phyloP scores from a whole-genome alignment of 257 asterid genomes.

The Solanum chilense region DNA sequence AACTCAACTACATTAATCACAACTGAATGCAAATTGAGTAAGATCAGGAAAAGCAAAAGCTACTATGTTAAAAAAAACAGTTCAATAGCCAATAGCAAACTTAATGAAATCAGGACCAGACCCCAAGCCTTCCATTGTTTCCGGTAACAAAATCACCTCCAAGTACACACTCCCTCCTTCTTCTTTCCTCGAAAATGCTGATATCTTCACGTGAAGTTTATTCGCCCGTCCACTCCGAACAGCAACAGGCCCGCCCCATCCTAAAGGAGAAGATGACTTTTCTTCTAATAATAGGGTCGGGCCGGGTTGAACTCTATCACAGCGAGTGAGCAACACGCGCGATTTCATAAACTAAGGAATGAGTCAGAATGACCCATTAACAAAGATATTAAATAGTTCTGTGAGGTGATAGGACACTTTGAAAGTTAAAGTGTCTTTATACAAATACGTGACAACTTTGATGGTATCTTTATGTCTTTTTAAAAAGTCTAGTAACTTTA shows the following conservation, averaged over 20 bases:
- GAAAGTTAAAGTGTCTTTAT: too few species aligned
- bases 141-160: conserved; percentile 36
- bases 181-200: conserved; percentile 35
- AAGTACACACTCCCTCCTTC: conserved; percentile 33
- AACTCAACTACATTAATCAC: background rate
- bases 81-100: conserved; percentile 12
- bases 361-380: too few species aligned
- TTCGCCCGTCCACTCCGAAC: conserved; percentile 42
- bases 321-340: too few species aligned
- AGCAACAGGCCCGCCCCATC: conserved; percentile 35
- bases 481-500: too few species aligned
- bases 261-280: conserved; percentile 3
- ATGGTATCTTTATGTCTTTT: too few species aligned
- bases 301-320: too few species aligned
- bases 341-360: too few species aligned
- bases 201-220: conserved; percentile 39
- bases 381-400: too few species aligned
- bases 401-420: too few species aligned
- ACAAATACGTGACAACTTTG: too few species aligned
- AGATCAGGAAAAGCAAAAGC: background rate
- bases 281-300: too few species aligned
- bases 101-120: conserved; percentile 38
- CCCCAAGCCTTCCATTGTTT: conserved; percentile 23
- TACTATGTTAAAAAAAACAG: background rate
- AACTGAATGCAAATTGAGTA: background rate